Conservation (phyloP, 225 moss, liverwort and hornwort species). For the Antitrichia curtipendula region DNA sequence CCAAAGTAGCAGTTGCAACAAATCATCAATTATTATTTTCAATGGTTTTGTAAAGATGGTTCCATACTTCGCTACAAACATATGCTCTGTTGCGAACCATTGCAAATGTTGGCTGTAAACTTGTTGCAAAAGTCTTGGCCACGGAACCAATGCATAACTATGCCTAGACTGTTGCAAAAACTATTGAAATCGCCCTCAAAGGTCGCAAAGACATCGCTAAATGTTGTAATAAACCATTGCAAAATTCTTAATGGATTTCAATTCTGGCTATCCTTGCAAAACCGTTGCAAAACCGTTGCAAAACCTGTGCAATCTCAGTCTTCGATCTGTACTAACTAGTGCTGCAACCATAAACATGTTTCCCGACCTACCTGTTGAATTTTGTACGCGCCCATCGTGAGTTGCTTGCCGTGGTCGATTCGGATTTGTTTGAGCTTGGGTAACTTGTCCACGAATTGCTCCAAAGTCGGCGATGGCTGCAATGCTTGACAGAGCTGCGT, state of each 20-base stretch:
- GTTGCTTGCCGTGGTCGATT: not conserved
- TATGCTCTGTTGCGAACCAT: not conserved
- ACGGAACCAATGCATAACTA: not conserved
- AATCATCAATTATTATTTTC: not conserved
- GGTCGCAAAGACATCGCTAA: not conserved
- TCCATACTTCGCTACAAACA: not conserved
- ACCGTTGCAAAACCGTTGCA: not conserved
- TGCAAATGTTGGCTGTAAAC: too few relatives aligned
- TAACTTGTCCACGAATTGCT: conserved; percentile 44
- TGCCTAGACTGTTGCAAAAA: not conserved
- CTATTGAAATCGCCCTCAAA: not conserved
- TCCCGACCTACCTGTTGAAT: conserved; percentile 4
- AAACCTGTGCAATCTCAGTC: not conserved
- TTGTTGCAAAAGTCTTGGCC: too few relatives aligned
- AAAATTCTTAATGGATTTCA: not conserved
- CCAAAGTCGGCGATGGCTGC: conserved; percentile 28
- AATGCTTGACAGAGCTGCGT: conserved; percentile 23
- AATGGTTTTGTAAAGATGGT: not conserved
- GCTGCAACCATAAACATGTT: not conserved
- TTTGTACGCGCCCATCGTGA: conserved; percentile 4
- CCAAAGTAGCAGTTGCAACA: not conserved
- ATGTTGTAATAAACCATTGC: not conserved
- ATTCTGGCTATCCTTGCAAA: not conserved
- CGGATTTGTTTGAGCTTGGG: conserved; percentile 3
- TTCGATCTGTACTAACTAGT: not conserved